phyloP scores from a whole-genome alignment of 2,329 filamentous ascomycete genomes.

The Aspergillus melleus region DNA sequence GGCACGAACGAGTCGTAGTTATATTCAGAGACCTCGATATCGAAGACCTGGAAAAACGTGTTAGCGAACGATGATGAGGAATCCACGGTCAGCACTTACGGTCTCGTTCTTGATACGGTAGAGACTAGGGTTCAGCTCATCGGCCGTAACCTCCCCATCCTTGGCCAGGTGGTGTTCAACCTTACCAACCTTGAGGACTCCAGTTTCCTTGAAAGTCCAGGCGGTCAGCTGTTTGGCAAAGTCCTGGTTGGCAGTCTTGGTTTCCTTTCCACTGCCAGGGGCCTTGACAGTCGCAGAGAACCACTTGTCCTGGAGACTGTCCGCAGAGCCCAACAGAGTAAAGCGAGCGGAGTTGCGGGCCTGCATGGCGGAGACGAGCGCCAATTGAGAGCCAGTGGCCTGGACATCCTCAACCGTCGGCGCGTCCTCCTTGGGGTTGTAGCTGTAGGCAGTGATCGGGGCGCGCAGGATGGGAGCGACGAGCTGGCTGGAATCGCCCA shows the following conservation, averaged over 20 bases:
- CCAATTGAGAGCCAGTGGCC: slow-evolving; percentile 78
- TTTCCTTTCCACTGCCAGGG: slow-evolving; percentile 52
- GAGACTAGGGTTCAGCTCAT: slow-evolving; percentile 70
- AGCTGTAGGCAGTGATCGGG: slow-evolving; percentile 83
- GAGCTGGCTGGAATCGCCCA: slow-evolving; percentile 74
- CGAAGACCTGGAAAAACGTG: slow-evolving; percentile 64
- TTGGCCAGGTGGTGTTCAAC: slow-evolving; percentile 71
- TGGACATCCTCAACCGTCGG: slow-evolving; percentile 77
- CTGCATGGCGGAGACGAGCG: slow-evolving; percentile 82
- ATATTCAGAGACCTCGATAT: slow-evolving; percentile 87
- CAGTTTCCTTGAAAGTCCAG: slow-evolving; percentile 96
- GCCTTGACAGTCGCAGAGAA: slow-evolving; percentile 75
- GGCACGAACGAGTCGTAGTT: slow-evolving; percentile 70
- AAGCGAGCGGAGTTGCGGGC: slow-evolving; percentile 91
- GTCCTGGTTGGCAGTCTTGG: slow-evolving; percentile 73
- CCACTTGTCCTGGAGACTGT: slow-evolving; percentile 87
- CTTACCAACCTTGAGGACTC: slow-evolving; percentile 80
- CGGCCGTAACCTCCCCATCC: slow-evolving; percentile 52
- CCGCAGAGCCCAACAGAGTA: slow-evolving; percentile 78
- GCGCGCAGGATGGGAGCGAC: slow-evolving; percentile 80
- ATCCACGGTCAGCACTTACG: slow-evolving; percentile 58
- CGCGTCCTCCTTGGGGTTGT: slow-evolving; percentile 85
- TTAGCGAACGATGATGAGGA: slow-evolving; percentile 25
- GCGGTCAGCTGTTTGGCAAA: slow-evolving; percentile 82
- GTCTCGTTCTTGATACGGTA: slow-evolving; percentile 97